Conservation (phyloP, 495 filamentous ascomycete genomes). For the Annulohypoxylon nitens region DNA sequence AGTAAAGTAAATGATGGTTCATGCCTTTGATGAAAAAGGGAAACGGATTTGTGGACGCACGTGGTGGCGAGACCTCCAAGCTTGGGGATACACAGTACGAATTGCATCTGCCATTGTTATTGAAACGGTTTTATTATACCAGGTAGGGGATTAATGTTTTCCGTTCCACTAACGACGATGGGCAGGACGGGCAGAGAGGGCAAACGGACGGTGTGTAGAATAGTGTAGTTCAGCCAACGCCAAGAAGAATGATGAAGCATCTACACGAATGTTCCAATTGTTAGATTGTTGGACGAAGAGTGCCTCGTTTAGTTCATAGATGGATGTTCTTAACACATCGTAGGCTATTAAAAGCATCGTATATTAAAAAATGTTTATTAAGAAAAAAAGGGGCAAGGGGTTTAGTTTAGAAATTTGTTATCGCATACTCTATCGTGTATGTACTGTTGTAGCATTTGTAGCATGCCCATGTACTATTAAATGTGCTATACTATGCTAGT, state of each 20-base stretch:
- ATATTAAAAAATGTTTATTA: background rate
- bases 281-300: background rate
- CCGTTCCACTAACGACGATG: constrained; percentile 25
- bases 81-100: constrained; percentile 18
- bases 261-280: too few species aligned
- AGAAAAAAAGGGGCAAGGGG: background rate
- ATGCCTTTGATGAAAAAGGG: constrained; percentile 23
- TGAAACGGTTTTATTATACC: constrained; percentile 1
- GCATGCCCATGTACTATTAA: too few species aligned
- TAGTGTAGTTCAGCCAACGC: background rate
- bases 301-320: constrained; percentile 12
- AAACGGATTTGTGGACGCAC: constrained; percentile 24
- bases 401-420: background rate
- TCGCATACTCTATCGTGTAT: background rate
- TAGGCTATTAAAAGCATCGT: constrained; percentile 7
- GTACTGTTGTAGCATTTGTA: too few species aligned
- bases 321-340: background rate
- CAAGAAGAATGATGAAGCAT: constrained; percentile 6
- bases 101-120: constrained; percentile 6
- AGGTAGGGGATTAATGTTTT: background rate
- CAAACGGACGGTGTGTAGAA: constrained; percentile 2
- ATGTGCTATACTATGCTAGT: too few species aligned
- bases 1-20: constrained; percentile 13
- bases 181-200: constrained; percentile 2
- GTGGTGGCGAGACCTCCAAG: constrained; percentile 24